Percentiles rank a stretch among this genome's conserved stretches.
Evolutionary conservation across 163 green algal genomes (phyloP).

Genomic region (Scenedesmus sp.): DNA sequence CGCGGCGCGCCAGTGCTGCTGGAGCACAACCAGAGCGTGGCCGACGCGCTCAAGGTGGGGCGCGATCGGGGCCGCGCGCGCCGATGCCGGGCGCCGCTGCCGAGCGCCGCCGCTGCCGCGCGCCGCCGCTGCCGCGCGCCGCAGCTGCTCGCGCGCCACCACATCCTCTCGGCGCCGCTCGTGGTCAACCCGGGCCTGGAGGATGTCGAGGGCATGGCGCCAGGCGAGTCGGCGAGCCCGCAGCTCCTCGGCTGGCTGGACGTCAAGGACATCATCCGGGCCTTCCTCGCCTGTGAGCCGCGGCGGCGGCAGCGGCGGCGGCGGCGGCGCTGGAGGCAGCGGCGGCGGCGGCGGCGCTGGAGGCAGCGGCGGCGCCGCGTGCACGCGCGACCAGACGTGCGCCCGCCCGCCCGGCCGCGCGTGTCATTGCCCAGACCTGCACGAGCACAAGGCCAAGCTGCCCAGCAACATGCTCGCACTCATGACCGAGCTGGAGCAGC

Average conservation of each 20-base stretch:
- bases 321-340: too few relatives aligned
- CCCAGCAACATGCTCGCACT: constrained; percentile 73
- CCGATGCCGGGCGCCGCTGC: too few relatives aligned
- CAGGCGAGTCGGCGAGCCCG: constrained; percentile 43
- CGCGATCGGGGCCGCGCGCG: too few relatives aligned
- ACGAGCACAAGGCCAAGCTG: constrained; percentile 44
- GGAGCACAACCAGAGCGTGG: constrained; percentile 44
- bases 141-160: constrained; percentile 62
- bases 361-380: not conserved
- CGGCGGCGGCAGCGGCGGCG: not conserved
- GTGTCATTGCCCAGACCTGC: constrained; percentile 15
- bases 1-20: too few relatives aligned
- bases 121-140: too few relatives aligned
- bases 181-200: constrained; percentile 65
- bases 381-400: not conserved
- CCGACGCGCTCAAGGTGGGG: constrained; percentile 32
- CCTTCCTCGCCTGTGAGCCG: constrained; percentile 38
- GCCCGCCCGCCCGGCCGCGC: not conserved
- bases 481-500: constrained; percentile 75
- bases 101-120: too few relatives aligned
- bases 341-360: too few relatives aligned
- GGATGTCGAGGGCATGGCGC: constrained; percentile 52
- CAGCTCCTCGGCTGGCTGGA: constrained; percentile 71
- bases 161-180: constrained; percentile 80
- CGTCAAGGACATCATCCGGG: constrained; percentile 43